Percentiles rank a stretch among this genome's conserved stretches.
Conservation (phyloP, 768 basidiomycete species). For the Mycena amicta region DNA sequence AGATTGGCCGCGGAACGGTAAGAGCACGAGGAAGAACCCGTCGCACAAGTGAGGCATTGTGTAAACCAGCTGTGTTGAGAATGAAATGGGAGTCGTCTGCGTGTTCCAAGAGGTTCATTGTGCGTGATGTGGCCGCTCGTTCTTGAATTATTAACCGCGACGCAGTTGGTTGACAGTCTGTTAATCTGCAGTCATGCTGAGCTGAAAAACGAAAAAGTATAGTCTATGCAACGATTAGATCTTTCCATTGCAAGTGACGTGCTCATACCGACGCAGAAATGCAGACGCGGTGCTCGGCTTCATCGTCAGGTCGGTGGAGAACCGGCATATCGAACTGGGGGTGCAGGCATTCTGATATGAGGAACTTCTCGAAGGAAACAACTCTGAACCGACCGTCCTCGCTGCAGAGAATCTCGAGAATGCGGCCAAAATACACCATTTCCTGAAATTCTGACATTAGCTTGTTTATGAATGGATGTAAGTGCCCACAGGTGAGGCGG, state of each 20-base stretch:
- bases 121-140: conserved; percentile 1
- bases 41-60: conserved; percentile 5
- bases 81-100: conserved; percentile 19
- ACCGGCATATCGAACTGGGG: background rate
- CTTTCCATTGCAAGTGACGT: background rate
- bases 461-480: no score
- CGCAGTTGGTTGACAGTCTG: conserved; percentile 6
- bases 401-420: background rate
- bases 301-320: background rate
- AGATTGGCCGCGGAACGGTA: no score
- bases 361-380: background rate
- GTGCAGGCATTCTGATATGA: no score
- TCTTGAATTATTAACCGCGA: conserved; percentile 8
- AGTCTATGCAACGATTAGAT: background rate
- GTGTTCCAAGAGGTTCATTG: conserved; percentile 6
- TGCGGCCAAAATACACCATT: background rate
- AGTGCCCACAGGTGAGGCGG: no score
- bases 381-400: background rate
- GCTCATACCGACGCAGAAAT: background rate
- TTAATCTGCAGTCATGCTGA: conserved; percentile 24
- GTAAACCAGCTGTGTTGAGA: conserved; percentile 17
- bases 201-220: conserved; percentile 13
- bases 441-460: background rate
- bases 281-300: background rate
- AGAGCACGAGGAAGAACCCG: conserved; percentile 11